Percentiles rank a stretch among this genome's conserved stretches.
phyloP scores from a whole-genome alignment of 257 asterid species.

The Capsicum baccatum region DNA sequence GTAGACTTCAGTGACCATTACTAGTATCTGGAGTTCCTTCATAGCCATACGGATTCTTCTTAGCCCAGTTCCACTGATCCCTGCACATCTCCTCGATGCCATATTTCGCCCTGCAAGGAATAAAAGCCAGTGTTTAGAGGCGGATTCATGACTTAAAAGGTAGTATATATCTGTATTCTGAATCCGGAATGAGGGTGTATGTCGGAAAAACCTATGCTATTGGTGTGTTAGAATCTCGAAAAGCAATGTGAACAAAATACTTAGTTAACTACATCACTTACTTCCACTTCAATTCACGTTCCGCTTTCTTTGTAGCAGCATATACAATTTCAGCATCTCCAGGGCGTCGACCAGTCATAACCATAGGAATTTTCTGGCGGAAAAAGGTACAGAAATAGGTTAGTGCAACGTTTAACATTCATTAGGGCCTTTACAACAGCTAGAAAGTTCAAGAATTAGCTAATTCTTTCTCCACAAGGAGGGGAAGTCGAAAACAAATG shows the following conservation, averaged over 20 bases:
- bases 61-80: conserved; percentile 99
- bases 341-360: conserved; percentile 84
- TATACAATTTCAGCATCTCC: conserved; percentile 96
- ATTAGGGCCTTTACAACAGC: background rate
- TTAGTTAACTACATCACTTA: conserved; percentile 43
- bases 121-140: background rate
- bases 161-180: background rate
- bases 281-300: conserved; percentile 91
- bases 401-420: background rate
- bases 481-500: background rate
- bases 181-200: too few relatives aligned
- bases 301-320: conserved; percentile 90
- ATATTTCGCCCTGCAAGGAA: conserved; percentile 71
- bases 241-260: background rate
- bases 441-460: background rate
- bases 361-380: conserved; percentile 78
- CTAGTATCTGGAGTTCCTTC: conserved; percentile 38
- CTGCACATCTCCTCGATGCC: conserved; percentile 86
- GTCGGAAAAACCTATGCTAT: too few relatives aligned
- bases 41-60: conserved; percentile 94
- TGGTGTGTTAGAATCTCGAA: background rate
- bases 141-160: background rate
- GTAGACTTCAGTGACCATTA: background rate
- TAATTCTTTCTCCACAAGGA: background rate
- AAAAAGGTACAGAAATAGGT: background rate